Evolutionary conservation across 2,329 filamentous ascomycete genomes (phyloP), one percentile per base, ranked within the genome.

Genomic region (Cladosporium sp.): DNA sequence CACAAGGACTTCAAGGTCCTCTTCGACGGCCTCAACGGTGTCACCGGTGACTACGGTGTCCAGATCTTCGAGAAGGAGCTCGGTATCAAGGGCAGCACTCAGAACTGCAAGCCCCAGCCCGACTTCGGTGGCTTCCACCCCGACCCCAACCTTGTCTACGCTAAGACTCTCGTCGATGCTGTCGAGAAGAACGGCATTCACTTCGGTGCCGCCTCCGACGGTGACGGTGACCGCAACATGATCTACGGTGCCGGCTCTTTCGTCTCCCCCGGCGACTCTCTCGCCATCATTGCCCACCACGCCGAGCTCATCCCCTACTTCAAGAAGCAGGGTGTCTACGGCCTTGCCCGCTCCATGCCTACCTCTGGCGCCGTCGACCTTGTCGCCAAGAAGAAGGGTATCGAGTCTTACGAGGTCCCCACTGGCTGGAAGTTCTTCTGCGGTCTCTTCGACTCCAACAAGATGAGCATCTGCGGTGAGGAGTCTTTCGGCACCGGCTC

Each of bases 391-490:
- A 90, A 89, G 65, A 92, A 96, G 76, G 88, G 88, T 30, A 80
- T 99, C 37, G 77, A 89, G 74, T 86, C 83, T 73, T 99, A 99
- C 74, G 93, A 99, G 73, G 93, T 99, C 1, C 93, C 93, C 32
- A 99, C 93, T 1, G 93, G 93, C 64, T 99, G 93, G 93, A 96
- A 96, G 73, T 96, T 96, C 80, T 96, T 96, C 84, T 96, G 91
- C 68, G 89, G 90, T 63, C 80, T 96, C 52, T 96, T 96, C 64
- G 91, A 96, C 66, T 86, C 89, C 58, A 79, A 95, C 74, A 96
- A 95, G 80, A 86, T 96, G 67, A 96, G 93, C 65, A 99, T 99
- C 69, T 99, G 93, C 68, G 93, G 93, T 53, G 93, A 99, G 74
- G 93, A 99, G 80, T 93, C 88, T 58, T 99, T 99, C 70, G 93